A percentile compares a stretch with the other conserved stretches of the same genome.
Conservation (phyloP, 1,284 basidiomycete genomes). For the Ceratobasidium sp. region DNA sequence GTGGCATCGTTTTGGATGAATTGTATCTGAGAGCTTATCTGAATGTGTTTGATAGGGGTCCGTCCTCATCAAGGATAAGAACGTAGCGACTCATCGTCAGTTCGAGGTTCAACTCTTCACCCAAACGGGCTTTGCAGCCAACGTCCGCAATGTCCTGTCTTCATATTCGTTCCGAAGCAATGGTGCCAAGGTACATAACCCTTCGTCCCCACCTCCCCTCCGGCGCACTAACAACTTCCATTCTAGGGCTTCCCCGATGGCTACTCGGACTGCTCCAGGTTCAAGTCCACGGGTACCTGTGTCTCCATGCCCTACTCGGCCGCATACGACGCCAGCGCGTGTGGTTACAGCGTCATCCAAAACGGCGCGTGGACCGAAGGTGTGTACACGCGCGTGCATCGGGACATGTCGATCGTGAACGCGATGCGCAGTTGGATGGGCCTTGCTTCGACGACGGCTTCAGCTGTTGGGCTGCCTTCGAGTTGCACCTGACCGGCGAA, state of each 20-base stretch:
- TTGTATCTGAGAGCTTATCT: not conserved
- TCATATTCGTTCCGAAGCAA: constrained; percentile 39
- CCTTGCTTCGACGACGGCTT: constrained; percentile 20
- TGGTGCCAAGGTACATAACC: constrained; percentile 30
- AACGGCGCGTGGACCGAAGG: constrained; percentile 34
- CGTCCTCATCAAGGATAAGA: constrained; percentile 39
- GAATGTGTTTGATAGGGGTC: constrained; percentile 11
- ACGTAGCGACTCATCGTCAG: constrained; percentile 33
- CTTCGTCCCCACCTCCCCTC: not conserved
- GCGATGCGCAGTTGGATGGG: constrained; percentile 42
- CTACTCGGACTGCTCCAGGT: constrained; percentile 39
- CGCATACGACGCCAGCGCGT: constrained; percentile 38
- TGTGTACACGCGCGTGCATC: constrained; percentile 38
- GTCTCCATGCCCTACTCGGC: constrained; percentile 42
- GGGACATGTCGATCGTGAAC: constrained; percentile 42
- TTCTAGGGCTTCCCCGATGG: constrained; percentile 40
- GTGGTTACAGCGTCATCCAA: constrained; percentile 33
- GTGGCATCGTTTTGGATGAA: not conserved
- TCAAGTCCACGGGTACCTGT: constrained; percentile 33
- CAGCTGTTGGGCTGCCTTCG: constrained; percentile 33
- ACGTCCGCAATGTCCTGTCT: constrained; percentile 33
- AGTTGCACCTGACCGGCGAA: constrained; percentile 13
- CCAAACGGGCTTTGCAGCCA: constrained; percentile 32
- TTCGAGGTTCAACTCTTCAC: constrained; percentile 41
- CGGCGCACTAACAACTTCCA: not conserved